phyloP scores from a whole-genome alignment of 2,329 filamentous ascomycete species.

The Macrophomina pseudophaseolina region DNA sequence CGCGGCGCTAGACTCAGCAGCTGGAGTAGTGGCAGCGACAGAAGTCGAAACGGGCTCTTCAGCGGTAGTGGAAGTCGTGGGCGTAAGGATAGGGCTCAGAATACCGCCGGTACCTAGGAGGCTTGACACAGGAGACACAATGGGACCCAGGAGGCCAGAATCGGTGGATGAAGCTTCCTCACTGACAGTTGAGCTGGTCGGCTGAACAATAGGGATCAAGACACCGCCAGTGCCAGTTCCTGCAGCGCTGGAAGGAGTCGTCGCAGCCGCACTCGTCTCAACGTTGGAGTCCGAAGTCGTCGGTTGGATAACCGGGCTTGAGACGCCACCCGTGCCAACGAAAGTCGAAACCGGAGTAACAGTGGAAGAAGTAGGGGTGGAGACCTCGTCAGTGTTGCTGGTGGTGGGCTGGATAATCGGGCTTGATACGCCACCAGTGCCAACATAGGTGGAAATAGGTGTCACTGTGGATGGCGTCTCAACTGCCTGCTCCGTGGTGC shows the following conservation, averaged over 20 bases:
- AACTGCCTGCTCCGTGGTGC: background rate
- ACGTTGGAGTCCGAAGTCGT: background rate
- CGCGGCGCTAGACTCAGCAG: constrained; percentile 2
- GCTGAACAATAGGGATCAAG: constrained; percentile 22
- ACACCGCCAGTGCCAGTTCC: constrained; percentile 24
- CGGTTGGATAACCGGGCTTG: constrained; percentile 20
- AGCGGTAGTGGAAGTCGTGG: background rate
- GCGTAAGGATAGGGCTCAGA: constrained; percentile 7
- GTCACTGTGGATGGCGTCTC: background rate
- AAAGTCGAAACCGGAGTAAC: constrained; percentile 4
- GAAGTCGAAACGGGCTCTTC: background rate
- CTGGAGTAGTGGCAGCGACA: background rate
- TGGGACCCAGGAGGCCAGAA: background rate
- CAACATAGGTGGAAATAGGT: constrained; percentile 4
- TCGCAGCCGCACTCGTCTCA: background rate
- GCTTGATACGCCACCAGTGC: constrained; percentile 26
- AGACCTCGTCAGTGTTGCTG: background rate
- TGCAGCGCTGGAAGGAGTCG: constrained; percentile 12
- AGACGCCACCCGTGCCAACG: constrained; percentile 22
- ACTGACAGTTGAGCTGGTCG: background rate
- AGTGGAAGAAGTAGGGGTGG: background rate
- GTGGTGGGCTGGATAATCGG: constrained; percentile 23
- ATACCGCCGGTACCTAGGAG: constrained; percentile 11
- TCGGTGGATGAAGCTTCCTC: constrained; percentile 11
- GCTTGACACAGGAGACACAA: constrained; percentile 15